Evolutionary conservation across 2,329 filamentous ascomycete species (phyloP).

Genomic region (Coniella lustricola): DNA sequence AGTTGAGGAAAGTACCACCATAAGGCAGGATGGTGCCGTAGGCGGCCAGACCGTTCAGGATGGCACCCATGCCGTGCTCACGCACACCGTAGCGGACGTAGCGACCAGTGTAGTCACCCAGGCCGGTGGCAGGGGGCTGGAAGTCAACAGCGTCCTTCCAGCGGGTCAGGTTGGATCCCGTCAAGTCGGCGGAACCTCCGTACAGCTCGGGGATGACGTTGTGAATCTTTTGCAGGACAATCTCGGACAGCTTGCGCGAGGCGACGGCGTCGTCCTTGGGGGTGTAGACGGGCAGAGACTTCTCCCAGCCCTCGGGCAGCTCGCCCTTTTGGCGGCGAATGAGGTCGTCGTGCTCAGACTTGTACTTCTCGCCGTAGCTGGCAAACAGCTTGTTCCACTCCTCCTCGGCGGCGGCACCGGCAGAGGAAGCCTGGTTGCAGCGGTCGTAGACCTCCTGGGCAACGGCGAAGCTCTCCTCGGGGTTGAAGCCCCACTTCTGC

Average conservation of each 20-base stretch:
- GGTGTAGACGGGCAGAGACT: constrained; percentile 84
- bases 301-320: constrained; percentile 95
- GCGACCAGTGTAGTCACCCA: constrained; percentile 85
- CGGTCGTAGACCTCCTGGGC: constrained; percentile 90
- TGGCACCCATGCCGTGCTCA: constrained; percentile 86
- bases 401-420: constrained; percentile 82
- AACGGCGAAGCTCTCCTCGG: constrained; percentile 85
- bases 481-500: constrained; percentile 92
- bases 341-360: constrained; percentile 73
- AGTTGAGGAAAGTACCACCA: constrained; percentile 97
- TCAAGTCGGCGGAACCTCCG: constrained; percentile 95
- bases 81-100: constrained; percentile 91
- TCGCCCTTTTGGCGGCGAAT: constrained; percentile 71
- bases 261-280: constrained; percentile 77
- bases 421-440: constrained; percentile 76
- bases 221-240: constrained; percentile 83
- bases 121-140: constrained; percentile 78
- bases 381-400: constrained; percentile 93
- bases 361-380: constrained; percentile 76
- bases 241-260: constrained; percentile 94
- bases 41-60: constrained; percentile 90
- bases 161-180: constrained; percentile 95
- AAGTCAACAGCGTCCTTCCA: constrained; percentile 98
- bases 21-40: constrained; percentile 95
- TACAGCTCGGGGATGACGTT: constrained; percentile 78